Evolutionary conservation across 192 early-diverging fungal genomes (phyloP).

Genomic region (Podila verticillata): DNA sequence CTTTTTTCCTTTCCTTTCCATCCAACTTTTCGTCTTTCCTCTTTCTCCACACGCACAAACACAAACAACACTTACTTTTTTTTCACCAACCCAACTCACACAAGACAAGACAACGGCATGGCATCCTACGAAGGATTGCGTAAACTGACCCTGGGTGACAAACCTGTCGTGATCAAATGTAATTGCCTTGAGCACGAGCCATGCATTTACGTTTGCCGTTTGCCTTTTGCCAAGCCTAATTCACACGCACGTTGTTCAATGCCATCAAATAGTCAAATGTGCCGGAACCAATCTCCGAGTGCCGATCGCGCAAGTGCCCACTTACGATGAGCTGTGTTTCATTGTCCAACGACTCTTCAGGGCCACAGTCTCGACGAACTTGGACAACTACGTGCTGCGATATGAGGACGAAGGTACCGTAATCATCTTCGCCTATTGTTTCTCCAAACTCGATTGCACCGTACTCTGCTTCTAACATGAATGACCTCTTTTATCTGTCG

Average conservation of each 20-base stretch:
- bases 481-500: no score
- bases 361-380: constrained; percentile 31
- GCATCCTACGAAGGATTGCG: constrained; percentile 46
- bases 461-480: neutral
- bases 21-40: neutral
- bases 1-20: neutral
- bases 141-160: constrained; percentile 46
- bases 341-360: constrained; percentile 60
- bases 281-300: constrained; percentile 56
- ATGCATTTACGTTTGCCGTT: neutral
- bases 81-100: neutral
- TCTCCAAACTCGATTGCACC: neutral
- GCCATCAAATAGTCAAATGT: constrained; percentile 48
- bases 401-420: constrained; percentile 59
- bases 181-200: constrained; percentile 2
- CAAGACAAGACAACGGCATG: constrained; percentile 14
- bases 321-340: constrained; percentile 62
- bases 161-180: constrained; percentile 50
- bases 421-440: no score
- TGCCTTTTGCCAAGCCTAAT: neutral
- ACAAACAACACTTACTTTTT: neutral
- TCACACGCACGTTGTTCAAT: neutral
- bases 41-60: neutral
- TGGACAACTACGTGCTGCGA: constrained; percentile 55
- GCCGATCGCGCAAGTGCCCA: constrained; percentile 59